Percentiles rank a stretch among this genome's conserved stretches.
Evolutionary conservation across 1,284 basidiomycete genomes (phyloP).

Genomic region (Apiotrichum porosum): DNA sequence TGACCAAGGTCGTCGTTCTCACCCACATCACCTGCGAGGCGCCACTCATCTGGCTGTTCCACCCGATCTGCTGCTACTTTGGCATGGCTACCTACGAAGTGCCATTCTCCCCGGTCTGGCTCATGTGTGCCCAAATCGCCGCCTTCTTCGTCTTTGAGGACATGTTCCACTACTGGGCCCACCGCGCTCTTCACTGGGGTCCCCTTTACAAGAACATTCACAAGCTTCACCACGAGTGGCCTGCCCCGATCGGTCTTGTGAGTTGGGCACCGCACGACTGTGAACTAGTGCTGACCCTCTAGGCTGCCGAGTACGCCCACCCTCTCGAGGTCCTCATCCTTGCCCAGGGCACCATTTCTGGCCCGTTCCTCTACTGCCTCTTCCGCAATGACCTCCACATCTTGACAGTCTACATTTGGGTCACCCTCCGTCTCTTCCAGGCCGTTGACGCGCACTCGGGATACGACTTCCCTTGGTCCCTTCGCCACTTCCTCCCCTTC

Average conservation of each 20-base stretch:
- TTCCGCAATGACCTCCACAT: slow-evolving; percentile 59
- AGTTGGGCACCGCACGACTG: slow-evolving; percentile 19
- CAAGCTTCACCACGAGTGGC: slow-evolving; percentile 97
- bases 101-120: slow-evolving; percentile 71
- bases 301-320: slow-evolving; percentile 97
- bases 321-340: slow-evolving; percentile 91
- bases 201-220: slow-evolving; percentile 94
- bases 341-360: slow-evolving; percentile 73
- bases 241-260: slow-evolving; percentile 92
- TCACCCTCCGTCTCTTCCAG: slow-evolving; percentile 86
- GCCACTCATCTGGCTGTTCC: slow-evolving; percentile 95
- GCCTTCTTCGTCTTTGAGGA: slow-evolving; percentile 97
- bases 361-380: slow-evolving; percentile 76
- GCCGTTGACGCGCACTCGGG: slow-evolving; percentile 96
- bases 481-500: slow-evolving; percentile 89
- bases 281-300: background rate
- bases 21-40: slow-evolving; percentile 96
- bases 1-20: slow-evolving; percentile 89
- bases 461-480: slow-evolving; percentile 97
- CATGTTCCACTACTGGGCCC: slow-evolving; percentile 74
- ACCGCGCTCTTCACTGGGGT: slow-evolving; percentile 85
- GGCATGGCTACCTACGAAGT: slow-evolving; percentile 86
- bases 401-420: slow-evolving; percentile 89
- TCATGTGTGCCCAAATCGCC: slow-evolving; percentile 73
- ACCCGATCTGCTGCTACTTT: slow-evolving; percentile 83